Percentiles rank a stretch among this genome's conserved stretches.
phyloP scores from a whole-genome alignment of 306 rosid genomes.

The Erythrophleum fordii region DNA sequence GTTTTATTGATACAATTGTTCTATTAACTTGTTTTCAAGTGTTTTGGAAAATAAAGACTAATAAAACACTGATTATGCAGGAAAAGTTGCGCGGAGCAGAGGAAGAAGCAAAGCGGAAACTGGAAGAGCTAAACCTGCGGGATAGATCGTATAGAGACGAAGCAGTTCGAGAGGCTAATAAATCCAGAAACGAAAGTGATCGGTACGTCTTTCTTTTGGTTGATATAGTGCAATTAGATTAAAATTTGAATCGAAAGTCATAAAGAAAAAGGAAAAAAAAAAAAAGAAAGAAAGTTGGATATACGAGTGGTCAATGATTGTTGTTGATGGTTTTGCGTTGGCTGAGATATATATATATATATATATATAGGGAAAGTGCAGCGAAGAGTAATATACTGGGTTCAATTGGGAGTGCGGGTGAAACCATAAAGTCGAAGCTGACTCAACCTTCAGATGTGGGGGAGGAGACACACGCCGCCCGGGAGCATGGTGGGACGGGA shows the following conservation, averaged over 20 bases:
- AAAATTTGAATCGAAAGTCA: background rate
- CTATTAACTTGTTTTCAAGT: background rate
- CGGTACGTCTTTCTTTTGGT: conserved; percentile 26
- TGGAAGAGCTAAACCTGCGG: conserved; percentile 51
- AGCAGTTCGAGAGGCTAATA: background rate
- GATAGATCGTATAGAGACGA: conserved; percentile 30
- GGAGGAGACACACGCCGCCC: conserved; percentile 12
- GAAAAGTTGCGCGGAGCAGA: conserved; percentile 55
- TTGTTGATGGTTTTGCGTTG: background rate
- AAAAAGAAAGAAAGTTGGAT: background rate
- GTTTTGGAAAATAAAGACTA: background rate
- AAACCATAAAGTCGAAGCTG: background rate
- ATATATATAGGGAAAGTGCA: background rate
- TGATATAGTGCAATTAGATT: background rate
- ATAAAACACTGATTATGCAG: conserved; percentile 39
- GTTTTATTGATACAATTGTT: background rate
- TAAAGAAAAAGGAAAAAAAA: too few species aligned
- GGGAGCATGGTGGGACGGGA: conserved; percentile 1
- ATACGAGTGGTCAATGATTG: background rate
- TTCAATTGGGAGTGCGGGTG: background rate
- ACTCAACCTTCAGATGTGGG: conserved; percentile 27
- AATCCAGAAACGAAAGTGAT: conserved; percentile 10
- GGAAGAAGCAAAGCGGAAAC: conserved; percentile 53
- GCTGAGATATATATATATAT: background rate
- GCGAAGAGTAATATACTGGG: conserved; percentile 15